These are phyloP conservation scores for Dactylellina cionopaga DNA, from an alignment of 2,329 filamentous ascomycete genomes.

Conservation along the genomic window DNA sequence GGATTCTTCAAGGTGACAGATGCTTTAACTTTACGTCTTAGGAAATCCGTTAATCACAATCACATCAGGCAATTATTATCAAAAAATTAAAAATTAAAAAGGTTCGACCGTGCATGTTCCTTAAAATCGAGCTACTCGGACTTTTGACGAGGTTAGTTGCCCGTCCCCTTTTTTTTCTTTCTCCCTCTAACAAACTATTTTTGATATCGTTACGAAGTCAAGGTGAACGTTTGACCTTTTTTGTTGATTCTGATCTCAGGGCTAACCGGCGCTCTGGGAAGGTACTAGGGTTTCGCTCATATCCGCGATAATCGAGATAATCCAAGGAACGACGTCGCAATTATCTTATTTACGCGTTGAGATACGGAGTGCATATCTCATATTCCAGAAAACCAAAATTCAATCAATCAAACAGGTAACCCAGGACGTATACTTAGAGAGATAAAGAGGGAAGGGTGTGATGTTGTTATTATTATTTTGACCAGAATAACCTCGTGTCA, in stretches of 20 bases:
- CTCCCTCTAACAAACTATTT: neutral
- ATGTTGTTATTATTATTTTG: conserved; percentile 15
- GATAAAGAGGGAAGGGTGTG: neutral
- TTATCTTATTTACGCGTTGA: conserved; percentile 42
- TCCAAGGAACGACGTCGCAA: neutral
- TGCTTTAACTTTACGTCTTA: conserved; percentile 42
- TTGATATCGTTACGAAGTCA: too few relatives aligned
- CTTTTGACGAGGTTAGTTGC: conserved; percentile 15
- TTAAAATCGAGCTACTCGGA: conserved; percentile 13
- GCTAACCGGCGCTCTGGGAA: conserved; percentile 20
- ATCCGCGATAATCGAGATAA: conserved; percentile 16
- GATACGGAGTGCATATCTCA: conserved; percentile 25
- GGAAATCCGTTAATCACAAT: conserved; percentile 45
- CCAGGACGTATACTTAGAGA: conserved; percentile 29
- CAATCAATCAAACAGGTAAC: conserved; percentile 16
- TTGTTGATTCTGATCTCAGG: neutral
- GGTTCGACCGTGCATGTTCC: conserved; percentile 17
- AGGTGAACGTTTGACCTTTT: neutral
- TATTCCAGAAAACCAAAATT: conserved; percentile 7
- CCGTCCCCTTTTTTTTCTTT: neutral
- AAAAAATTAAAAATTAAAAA: too few relatives aligned
- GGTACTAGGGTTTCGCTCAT: conserved; percentile 16
- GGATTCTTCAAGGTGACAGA: conserved; percentile 29
- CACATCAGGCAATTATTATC: conserved; percentile 38
- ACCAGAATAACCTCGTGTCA: conserved; percentile 47